Evolutionary conservation across 768 basidiomycete genomes (phyloP), one percentile per base, ranked within the genome.

Genomic region (Lepiota venenata): DNA sequence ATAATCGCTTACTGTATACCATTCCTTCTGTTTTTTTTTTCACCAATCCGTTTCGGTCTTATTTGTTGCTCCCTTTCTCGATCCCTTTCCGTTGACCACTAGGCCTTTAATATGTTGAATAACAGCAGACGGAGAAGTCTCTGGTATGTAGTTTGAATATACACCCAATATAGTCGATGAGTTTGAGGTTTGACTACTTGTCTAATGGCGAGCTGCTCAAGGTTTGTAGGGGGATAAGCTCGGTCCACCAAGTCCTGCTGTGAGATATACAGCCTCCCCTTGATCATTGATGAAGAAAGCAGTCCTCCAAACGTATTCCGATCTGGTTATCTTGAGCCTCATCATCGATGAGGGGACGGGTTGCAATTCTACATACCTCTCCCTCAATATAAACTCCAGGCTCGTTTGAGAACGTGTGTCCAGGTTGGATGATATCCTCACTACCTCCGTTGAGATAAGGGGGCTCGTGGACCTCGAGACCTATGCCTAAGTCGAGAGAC

Each of bases 281-380:
- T 69, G 62, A 8, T 76, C 72, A 51, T 77, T 65, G 53, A 93
- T 78, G 60, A 80, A 85, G 63, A 90, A 87, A 62, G n/a, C 91
- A 93, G 62, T 94, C 93, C 64, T 94, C 91, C 49, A 95, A 69
- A 41, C 91, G 79, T 15, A 93, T 79, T 1, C 92, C 91, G 22
- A 91, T 76, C 85, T 87, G 8, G 32, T 16, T 43, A 36, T 18
- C 9, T 38, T 56, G 44, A 50, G 51, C 21, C 21, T 51, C 49
- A 7, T 36, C 18, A 6, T 21, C 35, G 22, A 38, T 37, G 15
- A 32, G 9, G 32, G 9, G 18, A 58, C 27, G 49, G 25, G n/a
- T n/a, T n/a, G n/a, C n/a, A 45, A 4, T 35, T 32, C 14, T 29
- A n/a, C 29, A 18, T 41, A 62, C 87, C 71, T 85, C 69, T 40